Evolutionary conservation across 306 rosid genomes (phyloP), one percentile per base, ranked within the genome.

Genomic region (Crotalaria pallida): DNA sequence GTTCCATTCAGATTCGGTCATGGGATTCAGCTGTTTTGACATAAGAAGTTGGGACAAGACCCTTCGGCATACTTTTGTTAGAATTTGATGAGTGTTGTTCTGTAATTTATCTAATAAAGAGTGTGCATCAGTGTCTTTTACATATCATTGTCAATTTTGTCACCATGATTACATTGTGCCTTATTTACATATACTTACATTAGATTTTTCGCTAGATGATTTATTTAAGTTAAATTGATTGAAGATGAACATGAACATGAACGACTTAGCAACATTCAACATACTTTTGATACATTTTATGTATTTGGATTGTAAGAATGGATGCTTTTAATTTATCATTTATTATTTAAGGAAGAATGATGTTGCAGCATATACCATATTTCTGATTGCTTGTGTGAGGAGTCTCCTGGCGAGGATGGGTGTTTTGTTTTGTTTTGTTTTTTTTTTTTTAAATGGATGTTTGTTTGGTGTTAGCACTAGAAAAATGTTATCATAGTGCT

Each of bases 11-110:
- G 71, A 75, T 71, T 73, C 61, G 48, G 65, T 71, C 36, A 61
- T 43, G 78, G 74, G 84, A 58, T 67, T 70, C 72, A 40, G 44
- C 73, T 63, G 62, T 73, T 69, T 50, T 44, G 44, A 75, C 75
- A 21, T 58, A 66, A 81, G 79, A 81, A 57, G 75, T 72, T 50
- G 76, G 73, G 79, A 75, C 57, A 84, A 70, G 71, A 75, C 76
- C 84, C 80, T 72, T 69, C 82, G 77, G 78, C 84, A 81, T 75
- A 60, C 74, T 53, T 43, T 48, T 45, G 43, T 69, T 71, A 40
- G 50, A 44, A 77, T 59, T 67, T 81, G 78, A 67, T 24, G 82
- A 78, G 86, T 78, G 74, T 7, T 63, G 61, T 72, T 64, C 58
- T 79, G 73, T 72, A 84, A 67, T 65, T 57, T 67, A 77, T 78